Base-by-base conservation (phyloP, 1,284 basidiomycete genomes). In the Boletus coffeatus region DNA sequence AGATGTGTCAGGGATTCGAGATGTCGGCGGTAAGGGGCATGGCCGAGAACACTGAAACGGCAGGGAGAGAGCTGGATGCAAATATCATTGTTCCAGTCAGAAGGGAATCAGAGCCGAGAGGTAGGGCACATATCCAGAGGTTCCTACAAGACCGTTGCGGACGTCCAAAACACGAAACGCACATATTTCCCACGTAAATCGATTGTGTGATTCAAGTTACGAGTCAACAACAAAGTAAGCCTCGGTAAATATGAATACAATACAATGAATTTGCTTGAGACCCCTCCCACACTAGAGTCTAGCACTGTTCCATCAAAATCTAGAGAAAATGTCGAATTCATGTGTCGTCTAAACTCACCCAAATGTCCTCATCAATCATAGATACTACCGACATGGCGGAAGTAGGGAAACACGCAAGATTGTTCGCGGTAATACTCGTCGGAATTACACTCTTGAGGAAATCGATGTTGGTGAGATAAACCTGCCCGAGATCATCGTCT, bases 401-500 rank as follows among this genome's bases (percentile, higher is more conserved):
- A 29, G n/a, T 5, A 32, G 1, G 9, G 18, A 41, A 53, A 57
- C 8, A 78, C 87, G 67, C 68, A 94, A 92, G 69, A 91, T 73
- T 0, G 90, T 41, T 89, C 2, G 96, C 92, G 36, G 97, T 84
- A 59, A 98, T 80, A 67, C 92, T 94, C 4, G 96, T 94, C 1
- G 93, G 93, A 32, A 98, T 86, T 55, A 96, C 95, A 68, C 95
- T 96, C 79, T 92, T 93, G 69, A 98, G 25, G 39, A 39, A 39
- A 39, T 39, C 14, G 39, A 88, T 76, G 68, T 94, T 94, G 25
- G 86, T 82, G 50, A 96, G 81, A 76, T 94, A 96, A 37, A 92
- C 77, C 69, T 94, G 89, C 2, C 96, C 96, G 61, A 98, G 84
- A 74, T 97, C 94, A 74, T 98, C 93, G 73, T 98, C 96, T 76